Evolutionary conservation across 441 rosid species (phyloP).

Genomic region (Lepidium campestre): DNA sequence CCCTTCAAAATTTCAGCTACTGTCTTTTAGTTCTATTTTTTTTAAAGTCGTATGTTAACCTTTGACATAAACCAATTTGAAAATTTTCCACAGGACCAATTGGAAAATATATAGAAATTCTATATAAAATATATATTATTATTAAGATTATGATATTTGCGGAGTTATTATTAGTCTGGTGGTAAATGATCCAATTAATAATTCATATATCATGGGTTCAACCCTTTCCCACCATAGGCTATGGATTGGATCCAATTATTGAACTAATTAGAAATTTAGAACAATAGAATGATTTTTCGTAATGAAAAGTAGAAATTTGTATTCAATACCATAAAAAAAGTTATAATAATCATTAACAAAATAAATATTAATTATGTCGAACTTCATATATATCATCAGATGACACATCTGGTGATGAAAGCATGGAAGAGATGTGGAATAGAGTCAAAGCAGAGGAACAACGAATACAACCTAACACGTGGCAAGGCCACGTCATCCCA

Average conservation of each 20-base stretch:
- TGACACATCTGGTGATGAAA: slow-evolving; percentile 19
- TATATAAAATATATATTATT: background rate
- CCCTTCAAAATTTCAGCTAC: background rate
- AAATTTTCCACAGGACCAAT: background rate
- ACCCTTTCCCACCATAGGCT: no score
- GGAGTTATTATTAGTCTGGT: no score
- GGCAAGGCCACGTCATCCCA: background rate
- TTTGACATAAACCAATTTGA: background rate
- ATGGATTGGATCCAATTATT: no score
- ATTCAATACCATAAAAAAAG: background rate
- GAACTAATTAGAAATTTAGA: background rate
- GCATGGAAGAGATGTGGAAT: slow-evolving; percentile 27
- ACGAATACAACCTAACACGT: background rate
- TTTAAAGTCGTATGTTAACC: background rate
- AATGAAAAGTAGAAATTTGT: background rate
- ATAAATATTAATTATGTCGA: background rate
- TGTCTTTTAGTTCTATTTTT: background rate
- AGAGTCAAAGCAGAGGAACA: slow-evolving; percentile 21
- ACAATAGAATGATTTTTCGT: background rate
- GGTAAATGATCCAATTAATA: no score
- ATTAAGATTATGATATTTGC: background rate
- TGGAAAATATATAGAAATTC: background rate
- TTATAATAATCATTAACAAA: no score
- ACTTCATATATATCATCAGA: background rate
- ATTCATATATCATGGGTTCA: no score